Conservation (phyloP, 768 basidiomycete genomes). For the Jaapia argillacea region DNA sequence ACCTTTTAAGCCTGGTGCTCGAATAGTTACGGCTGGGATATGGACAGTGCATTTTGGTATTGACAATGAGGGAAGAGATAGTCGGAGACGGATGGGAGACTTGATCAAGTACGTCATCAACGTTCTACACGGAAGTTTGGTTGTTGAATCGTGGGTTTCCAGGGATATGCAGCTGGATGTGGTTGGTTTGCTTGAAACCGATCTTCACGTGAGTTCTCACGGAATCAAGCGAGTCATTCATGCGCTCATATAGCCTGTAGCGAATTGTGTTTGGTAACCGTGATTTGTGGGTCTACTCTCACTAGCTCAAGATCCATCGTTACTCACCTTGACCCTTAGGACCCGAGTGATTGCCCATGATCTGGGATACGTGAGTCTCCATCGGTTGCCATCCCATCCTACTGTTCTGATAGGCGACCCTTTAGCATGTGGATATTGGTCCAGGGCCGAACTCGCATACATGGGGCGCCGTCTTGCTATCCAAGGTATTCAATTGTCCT, state of each 20-base stretch:
- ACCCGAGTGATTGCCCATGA: slow-evolving; percentile 72
- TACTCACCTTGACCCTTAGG: slow-evolving; percentile 24
- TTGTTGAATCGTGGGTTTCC: background rate
- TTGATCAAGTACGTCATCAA: slow-evolving; percentile 23
- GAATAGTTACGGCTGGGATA: slow-evolving; percentile 73
- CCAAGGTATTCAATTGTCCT: slow-evolving; percentile 40
- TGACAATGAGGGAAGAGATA: slow-evolving; percentile 65
- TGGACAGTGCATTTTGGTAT: slow-evolving; percentile 92
- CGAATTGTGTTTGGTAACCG: slow-evolving; percentile 75
- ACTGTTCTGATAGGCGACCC: too few species aligned
- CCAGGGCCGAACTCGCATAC: slow-evolving; percentile 85
- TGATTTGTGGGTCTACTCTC: slow-evolving; percentile 50
- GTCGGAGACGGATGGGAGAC: slow-evolving; percentile 56
- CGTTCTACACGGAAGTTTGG: background rate
- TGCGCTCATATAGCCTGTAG: slow-evolving; percentile 20
- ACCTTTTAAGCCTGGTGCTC: slow-evolving; percentile 53
- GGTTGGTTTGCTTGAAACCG: slow-evolving; percentile 79
- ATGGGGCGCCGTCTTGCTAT: slow-evolving; percentile 78
- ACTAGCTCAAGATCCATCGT: slow-evolving; percentile 6
- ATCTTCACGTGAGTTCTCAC: slow-evolving; percentile 54
- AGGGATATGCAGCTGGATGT: slow-evolving; percentile 83
- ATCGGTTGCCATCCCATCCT: too few species aligned
- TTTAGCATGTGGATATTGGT: slow-evolving; percentile 83
- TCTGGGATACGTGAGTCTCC: slow-evolving; percentile 58
- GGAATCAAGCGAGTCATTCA: background rate